Conservation (phyloP, 148 eudicot species). For the Bassia scoparia region DNA sequence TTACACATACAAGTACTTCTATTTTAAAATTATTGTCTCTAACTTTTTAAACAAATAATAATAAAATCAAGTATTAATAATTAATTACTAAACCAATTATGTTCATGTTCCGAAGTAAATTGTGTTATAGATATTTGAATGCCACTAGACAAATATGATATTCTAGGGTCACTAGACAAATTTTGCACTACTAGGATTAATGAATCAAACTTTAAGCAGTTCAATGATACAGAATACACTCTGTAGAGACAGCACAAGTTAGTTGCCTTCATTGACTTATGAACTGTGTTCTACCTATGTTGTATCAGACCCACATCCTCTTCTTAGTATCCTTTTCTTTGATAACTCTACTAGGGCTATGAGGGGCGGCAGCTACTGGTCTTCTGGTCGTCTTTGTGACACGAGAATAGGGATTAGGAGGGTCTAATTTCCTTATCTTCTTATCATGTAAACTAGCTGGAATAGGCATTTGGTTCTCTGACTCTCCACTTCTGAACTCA, state of each 20-base stretch:
- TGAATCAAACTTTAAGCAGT: no score
- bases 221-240: not conserved
- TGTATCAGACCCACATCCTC: conserved; percentile 45
- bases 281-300: not conserved
- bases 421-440: conserved; percentile 67
- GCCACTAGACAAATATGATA: no score
- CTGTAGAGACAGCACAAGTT: conserved; percentile 16
- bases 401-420: conserved; percentile 47
- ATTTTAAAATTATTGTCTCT: no score
- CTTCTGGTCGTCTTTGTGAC: conserved; percentile 35
- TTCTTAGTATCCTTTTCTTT: conserved; percentile 63
- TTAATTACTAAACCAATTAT: no score
- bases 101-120: no score
- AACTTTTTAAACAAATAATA: no score
- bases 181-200: not conserved
- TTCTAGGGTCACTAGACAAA: no score
- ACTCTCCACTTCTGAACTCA: conserved; percentile 59
- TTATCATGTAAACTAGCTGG: conserved; percentile 38
- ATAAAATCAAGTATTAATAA: no score
- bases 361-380: conserved; percentile 35
- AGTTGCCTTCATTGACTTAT: not conserved
- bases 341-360: conserved; percentile 41
- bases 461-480: conserved; percentile 47
- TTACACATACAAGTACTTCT: no score
- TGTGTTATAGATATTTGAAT: no score